Evolutionary conservation across 2,329 filamentous ascomycete species (phyloP).

Genomic region (Juglanconis sp.): DNA sequence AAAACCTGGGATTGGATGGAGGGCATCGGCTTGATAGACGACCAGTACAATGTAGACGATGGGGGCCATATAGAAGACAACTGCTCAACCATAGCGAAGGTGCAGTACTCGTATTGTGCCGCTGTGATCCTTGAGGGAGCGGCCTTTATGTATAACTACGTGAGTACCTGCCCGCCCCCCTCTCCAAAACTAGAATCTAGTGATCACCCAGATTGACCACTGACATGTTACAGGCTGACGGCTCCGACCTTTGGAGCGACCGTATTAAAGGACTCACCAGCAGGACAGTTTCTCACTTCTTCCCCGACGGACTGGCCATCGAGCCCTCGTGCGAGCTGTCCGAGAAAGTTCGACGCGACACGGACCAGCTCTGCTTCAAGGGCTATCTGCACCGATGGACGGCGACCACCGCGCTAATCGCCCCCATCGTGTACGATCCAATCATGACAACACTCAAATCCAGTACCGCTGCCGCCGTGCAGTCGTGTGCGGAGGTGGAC

Average conservation of each 20-base stretch:
- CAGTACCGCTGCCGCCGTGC: conserved; percentile 46
- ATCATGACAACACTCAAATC: conserved; percentile 44
- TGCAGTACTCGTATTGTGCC: conserved; percentile 61
- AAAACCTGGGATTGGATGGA: conserved; percentile 51
- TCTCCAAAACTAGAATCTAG: neutral
- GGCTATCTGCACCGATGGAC: conserved; percentile 52
- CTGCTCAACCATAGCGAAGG: conserved; percentile 52
- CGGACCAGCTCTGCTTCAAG: conserved; percentile 59
- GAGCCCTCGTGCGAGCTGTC: conserved; percentile 54
- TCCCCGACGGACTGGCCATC: conserved; percentile 36
- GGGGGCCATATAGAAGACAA: conserved; percentile 50
- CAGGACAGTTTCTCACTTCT: conserved; percentile 31
- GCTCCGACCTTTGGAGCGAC: conserved; percentile 47
- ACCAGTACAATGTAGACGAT: conserved; percentile 58
- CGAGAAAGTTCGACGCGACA: conserved; percentile 46
- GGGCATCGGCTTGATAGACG: conserved; percentile 43
- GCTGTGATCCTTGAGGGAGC: conserved; percentile 56
- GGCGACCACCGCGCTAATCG: conserved; percentile 45
- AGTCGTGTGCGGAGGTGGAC: conserved; percentile 33
- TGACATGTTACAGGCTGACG: conserved; percentile 37
- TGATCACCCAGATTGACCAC: neutral
- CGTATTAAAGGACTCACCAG: conserved; percentile 48
- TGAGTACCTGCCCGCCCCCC: conserved; percentile 25
- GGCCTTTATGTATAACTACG: conserved; percentile 62
- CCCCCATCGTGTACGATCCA: conserved; percentile 40